phyloP scores from a whole-genome alignment of 331 rosid genomes.

The Saraca asoca region DNA sequence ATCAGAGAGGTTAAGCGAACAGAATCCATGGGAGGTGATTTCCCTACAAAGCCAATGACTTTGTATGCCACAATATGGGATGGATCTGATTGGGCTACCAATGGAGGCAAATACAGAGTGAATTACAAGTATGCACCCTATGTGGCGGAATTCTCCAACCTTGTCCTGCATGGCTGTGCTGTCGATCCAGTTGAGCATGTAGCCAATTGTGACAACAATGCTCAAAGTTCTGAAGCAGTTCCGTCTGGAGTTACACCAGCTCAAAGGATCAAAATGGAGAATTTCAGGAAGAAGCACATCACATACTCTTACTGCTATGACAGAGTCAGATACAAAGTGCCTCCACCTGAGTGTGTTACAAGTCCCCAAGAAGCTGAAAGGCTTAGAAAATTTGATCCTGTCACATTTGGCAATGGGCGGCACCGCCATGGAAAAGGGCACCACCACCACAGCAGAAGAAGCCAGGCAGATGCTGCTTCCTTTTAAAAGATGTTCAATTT shows the following conservation, averaged over 20 bases:
- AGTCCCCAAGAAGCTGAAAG: constrained; percentile 66
- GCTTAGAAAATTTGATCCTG: constrained; percentile 68
- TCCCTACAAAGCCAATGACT: constrained; percentile 92
- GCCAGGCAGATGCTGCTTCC: constrained; percentile 44
- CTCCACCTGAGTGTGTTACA: constrained; percentile 75
- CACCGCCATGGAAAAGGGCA: constrained; percentile 61
- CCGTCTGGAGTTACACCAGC: constrained; percentile 50
- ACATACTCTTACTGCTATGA: constrained; percentile 95
- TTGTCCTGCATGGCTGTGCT: constrained; percentile 82
- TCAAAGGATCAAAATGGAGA: constrained; percentile 65
- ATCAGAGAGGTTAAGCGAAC: constrained; percentile 78
- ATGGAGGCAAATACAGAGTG: constrained; percentile 89
- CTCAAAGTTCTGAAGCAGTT: constrained; percentile 43
- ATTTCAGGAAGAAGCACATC: constrained; percentile 75
- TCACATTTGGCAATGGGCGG: constrained; percentile 70
- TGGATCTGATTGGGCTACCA: constrained; percentile 95
- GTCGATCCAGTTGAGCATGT: constrained; percentile 73
- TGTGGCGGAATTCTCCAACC: constrained; percentile 68
- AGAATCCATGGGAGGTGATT: constrained; percentile 82
- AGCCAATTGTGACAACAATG: constrained; percentile 61
- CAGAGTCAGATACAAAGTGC: constrained; percentile 56
- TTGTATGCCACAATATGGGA: constrained; percentile 97
- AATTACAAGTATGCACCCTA: constrained; percentile 93
- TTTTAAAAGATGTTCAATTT: constrained; percentile 38
- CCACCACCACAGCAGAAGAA: constrained; percentile 48